Conservation (phyloP, 2,329 filamentous ascomycete species). For the Microsporum audouinii region DNA sequence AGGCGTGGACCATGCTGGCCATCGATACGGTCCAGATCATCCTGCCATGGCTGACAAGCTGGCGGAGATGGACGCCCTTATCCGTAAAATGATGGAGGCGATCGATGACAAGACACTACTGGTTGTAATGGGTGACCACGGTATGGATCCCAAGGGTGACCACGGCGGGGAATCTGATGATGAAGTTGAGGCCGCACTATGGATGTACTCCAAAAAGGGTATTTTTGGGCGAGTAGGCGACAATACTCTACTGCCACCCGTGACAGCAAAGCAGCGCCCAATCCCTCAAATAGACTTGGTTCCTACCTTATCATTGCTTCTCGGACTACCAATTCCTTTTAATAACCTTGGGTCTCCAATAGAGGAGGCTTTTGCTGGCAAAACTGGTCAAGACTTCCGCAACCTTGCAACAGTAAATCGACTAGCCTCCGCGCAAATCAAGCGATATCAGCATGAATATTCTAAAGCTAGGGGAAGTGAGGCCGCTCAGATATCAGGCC, state of each 20-base stretch:
- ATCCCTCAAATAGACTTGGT: slow-evolving; percentile 85
- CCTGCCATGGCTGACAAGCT: slow-evolving; percentile 83
- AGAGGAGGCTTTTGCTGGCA: slow-evolving; percentile 77
- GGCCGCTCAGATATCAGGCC: slow-evolving; percentile 45
- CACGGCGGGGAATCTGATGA: slow-evolving; percentile 98
- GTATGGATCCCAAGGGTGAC: slow-evolving; percentile 94
- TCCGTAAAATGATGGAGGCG: slow-evolving; percentile 56
- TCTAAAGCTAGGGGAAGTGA: slow-evolving; percentile 59
- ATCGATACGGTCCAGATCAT: slow-evolving; percentile 90
- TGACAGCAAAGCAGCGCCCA: slow-evolving; percentile 62
- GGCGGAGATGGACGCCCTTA: slow-evolving; percentile 75
- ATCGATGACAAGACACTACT: slow-evolving; percentile 80
- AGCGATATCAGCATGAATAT: slow-evolving; percentile 80
- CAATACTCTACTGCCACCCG: slow-evolving; percentile 46
- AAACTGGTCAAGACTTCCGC: slow-evolving; percentile 51
- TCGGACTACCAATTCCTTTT: slow-evolving; percentile 88
- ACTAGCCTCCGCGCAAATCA: slow-evolving; percentile 71
- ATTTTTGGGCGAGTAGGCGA: slow-evolving; percentile 67
- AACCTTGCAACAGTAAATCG: slow-evolving; percentile 68
- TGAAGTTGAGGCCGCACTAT: slow-evolving; percentile 84
- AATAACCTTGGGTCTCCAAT: slow-evolving; percentile 92
- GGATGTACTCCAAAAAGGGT: slow-evolving; percentile 92
- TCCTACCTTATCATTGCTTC: slow-evolving; percentile 73
- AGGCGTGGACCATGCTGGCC: slow-evolving; percentile 92
- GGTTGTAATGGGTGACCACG: slow-evolving; percentile 97